Evolutionary conservation across 805 yeast genomes (phyloP), one percentile per base, ranked within the genome.

Genomic region (Metschnikowia colocasiae): DNA sequence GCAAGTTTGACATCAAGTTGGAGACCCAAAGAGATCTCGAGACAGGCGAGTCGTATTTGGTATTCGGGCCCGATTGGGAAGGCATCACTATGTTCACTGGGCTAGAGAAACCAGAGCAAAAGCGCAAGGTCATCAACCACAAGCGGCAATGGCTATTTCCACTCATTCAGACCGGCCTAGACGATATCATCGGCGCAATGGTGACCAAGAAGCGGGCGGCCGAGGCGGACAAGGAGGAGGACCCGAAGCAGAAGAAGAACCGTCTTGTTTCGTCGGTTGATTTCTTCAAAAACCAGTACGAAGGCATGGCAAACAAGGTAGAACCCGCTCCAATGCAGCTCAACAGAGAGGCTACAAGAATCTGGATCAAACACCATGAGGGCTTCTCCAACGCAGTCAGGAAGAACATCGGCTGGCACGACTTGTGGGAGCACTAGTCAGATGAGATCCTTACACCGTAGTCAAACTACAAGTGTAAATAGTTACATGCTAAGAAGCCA

Each of bases 381-480:
- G 97, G 97, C 0, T 90, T 85, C 59, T 86, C 95, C 4, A 85
- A 88, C 63, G 97, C 97, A 0, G 97, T 90, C 2, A 69, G 95
- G 29, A 88, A 87, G 58, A 86, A 83, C 45, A 80, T 90, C 20
- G 79, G 83, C 18, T 91, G 96, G 96, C 62, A 68, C 6, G 83
- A 79, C 46, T 63, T 90, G 20, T 87, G 87, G 83, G 32, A 44
- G 25, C 19, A 9, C 6, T 39, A 19, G 15, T 6, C 10, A 35
- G 16, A 13, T 8, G 7, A n/a, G n/a, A n/a, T 27, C 22, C 37
- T 31, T 20, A n/a, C 38, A 13, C 27, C 7, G 27, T 25, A 8
- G 4, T 8, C 27, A 13, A 13, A 27, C 2, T 13, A 13, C n/a
- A 13, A 27, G n/a, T 2, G n/a, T 8, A 18, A 32, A 32, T 32